A percentile compares a stretch with the other conserved stretches of the same genome.
phyloP scores from a whole-genome alignment of 225 moss, liverwort and hornwort species.

The Neckera pumila region DNA sequence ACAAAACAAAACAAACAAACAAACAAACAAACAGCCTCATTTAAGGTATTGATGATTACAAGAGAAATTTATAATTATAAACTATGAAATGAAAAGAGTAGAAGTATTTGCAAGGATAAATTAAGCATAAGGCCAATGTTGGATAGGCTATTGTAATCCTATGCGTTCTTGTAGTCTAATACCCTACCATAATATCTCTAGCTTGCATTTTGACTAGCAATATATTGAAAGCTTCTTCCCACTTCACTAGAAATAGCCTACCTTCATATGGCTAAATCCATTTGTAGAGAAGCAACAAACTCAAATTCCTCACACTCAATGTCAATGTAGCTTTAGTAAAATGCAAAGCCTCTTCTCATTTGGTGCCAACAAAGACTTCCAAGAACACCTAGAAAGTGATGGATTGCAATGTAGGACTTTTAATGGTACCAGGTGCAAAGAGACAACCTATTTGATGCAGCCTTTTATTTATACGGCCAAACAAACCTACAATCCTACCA shows the following conservation, averaged over 20 bases:
- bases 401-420: background rate
- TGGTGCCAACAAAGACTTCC: background rate
- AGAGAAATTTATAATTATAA: too few species aligned
- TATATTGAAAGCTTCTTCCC: background rate
- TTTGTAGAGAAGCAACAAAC: background rate
- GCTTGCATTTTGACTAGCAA: background rate
- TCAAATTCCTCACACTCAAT: background rate
- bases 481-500: background rate
- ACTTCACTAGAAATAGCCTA: background rate
- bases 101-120: background rate
- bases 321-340: background rate
- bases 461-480: background rate
- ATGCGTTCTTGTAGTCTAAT: fast-evolving
- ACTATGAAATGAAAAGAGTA: background rate
- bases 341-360: background rate
- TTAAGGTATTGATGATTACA: too few species aligned
- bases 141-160: fast-evolving
- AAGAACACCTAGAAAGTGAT: background rate
- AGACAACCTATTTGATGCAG: background rate
- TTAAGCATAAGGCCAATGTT: background rate
- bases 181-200: background rate
- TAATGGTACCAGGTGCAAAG: background rate
- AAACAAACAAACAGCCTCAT: too few species aligned
- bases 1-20: too few species aligned
- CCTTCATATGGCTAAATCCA: too few species aligned